These are phyloP conservation scores for Fraxinus velutina DNA, from an alignment of 305 asterid genomes.

Conservation along the genomic window DNA sequence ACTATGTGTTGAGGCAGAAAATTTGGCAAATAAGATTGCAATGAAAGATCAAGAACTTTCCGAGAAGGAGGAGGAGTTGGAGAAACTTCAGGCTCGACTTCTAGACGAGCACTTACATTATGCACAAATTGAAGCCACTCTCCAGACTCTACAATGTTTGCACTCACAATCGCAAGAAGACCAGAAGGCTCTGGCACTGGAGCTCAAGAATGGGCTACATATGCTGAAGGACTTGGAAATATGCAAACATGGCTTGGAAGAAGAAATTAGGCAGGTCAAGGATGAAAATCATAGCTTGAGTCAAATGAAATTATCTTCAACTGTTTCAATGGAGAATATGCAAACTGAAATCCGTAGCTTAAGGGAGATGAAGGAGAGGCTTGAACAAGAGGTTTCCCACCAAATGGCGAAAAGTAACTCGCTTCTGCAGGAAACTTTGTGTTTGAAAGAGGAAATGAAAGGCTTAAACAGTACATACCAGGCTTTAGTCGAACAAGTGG, in stretches of 20 bases:
- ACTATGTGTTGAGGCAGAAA: slow-evolving; percentile 63
- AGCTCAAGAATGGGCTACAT: slow-evolving; percentile 57
- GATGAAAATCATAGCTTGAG: slow-evolving; percentile 57
- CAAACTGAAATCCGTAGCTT: slow-evolving; percentile 54
- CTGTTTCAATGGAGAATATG: slow-evolving; percentile 48
- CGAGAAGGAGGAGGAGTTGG: slow-evolving; percentile 69
- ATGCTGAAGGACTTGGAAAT: slow-evolving; percentile 60
- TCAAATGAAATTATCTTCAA: slow-evolving; percentile 46
- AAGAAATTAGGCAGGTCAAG: slow-evolving; percentile 48
- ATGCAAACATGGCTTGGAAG: slow-evolving; percentile 48
- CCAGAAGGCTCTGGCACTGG: slow-evolving; percentile 48
- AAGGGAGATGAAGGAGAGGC: slow-evolving; percentile 73
- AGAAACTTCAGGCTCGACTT: slow-evolving; percentile 52
- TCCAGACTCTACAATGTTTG: slow-evolving; percentile 50
- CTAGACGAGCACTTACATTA: slow-evolving; percentile 49
- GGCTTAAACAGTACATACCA: slow-evolving; percentile 51
- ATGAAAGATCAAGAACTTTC: slow-evolving; percentile 67
- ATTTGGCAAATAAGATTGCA: slow-evolving; percentile 58
- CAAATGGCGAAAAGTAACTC: slow-evolving; percentile 48
- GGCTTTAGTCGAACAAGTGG: slow-evolving; percentile 60
- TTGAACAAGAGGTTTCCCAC: slow-evolving; percentile 59
- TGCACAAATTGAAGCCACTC: slow-evolving; percentile 59
- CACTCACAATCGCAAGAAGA: slow-evolving; percentile 71
- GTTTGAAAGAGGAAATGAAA: slow-evolving; percentile 59
- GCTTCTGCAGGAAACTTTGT: slow-evolving; percentile 54